Evolutionary conservation across 2,329 filamentous ascomycete genomes (phyloP).

Genomic region (Ampelomyces quisqualis): DNA sequence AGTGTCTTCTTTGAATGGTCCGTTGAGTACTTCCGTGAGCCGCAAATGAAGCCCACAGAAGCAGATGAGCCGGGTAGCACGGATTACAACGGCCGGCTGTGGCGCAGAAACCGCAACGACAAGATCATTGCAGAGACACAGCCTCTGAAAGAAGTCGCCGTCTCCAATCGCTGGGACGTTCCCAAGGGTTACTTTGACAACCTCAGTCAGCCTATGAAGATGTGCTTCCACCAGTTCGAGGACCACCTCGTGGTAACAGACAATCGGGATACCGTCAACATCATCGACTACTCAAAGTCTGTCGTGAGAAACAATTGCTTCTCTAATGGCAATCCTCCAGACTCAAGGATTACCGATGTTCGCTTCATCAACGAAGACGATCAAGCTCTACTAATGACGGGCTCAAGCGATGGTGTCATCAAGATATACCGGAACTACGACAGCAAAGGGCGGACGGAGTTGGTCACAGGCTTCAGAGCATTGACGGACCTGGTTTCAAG

Average conservation of each 20-base stretch:
- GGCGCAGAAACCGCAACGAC: slow-evolving; percentile 90
- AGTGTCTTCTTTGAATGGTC: slow-evolving; percentile 94
- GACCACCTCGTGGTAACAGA: slow-evolving; percentile 93
- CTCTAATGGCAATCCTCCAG: slow-evolving; percentile 88
- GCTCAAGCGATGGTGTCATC: slow-evolving; percentile 91
- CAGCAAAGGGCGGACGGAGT: slow-evolving; percentile 69
- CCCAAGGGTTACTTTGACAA: slow-evolving; percentile 84
- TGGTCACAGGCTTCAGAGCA: slow-evolving; percentile 89
- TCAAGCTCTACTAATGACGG: slow-evolving; percentile 89
- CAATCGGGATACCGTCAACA: slow-evolving; percentile 79
- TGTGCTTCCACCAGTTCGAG: slow-evolving; percentile 98
- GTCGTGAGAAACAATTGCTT: slow-evolving; percentile 79
- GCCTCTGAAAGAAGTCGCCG: slow-evolving; percentile 85
- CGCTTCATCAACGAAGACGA: slow-evolving; percentile 99
- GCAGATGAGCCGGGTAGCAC: slow-evolving; percentile 94
- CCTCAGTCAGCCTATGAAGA: slow-evolving; percentile 81
- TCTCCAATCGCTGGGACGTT: slow-evolving; percentile 82
- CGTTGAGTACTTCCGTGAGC: slow-evolving; percentile 93
- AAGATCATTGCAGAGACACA: slow-evolving; percentile 89
- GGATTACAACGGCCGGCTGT: slow-evolving; percentile 93
- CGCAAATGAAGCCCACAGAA: slow-evolving; percentile 96
- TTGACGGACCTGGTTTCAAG: slow-evolving; percentile 91
- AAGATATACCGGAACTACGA: slow-evolving; percentile 94
- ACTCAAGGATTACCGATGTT: slow-evolving; percentile 90
- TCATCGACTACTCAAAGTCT: slow-evolving; percentile 72